Evolutionary conservation across 768 basidiomycete genomes (phyloP).

Genomic region (Atractiella rhizophila): DNA sequence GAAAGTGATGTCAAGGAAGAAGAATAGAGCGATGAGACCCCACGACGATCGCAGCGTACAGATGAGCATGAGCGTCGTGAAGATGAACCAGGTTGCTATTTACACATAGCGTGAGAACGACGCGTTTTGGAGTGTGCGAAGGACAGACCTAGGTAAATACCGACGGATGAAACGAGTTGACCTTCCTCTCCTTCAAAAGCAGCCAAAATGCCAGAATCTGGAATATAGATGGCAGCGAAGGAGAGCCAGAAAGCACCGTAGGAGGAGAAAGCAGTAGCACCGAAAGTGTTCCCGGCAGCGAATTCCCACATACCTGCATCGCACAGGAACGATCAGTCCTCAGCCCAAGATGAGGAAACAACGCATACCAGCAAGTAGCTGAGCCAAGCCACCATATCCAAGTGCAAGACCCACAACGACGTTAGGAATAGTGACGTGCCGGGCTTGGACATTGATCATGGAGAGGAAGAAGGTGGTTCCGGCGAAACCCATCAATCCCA

Average conservation of each 20-base stretch:
- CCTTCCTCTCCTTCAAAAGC: conserved; percentile 26
- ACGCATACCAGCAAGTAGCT: conserved; percentile 16
- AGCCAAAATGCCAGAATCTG: conserved; percentile 35
- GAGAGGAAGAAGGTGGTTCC: conserved; percentile 22
- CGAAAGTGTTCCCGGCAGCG: conserved; percentile 24
- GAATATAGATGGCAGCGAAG: conserved; percentile 45
- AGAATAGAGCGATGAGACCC: conserved; percentile 22
- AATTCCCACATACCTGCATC: conserved; percentile 20
- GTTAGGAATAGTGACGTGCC: conserved; percentile 6
- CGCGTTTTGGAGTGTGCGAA: conserved; percentile 31
- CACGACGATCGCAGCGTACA: conserved; percentile 22
- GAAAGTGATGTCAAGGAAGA: conserved; percentile 21
- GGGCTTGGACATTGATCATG: conserved; percentile 19
- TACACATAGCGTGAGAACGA: not conserved
- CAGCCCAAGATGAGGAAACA: too few species aligned
- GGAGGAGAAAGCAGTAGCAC: conserved; percentile 37
- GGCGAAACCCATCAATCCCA: conserved; percentile 17
- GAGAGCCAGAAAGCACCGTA: conserved; percentile 81
- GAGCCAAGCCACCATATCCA: conserved; percentile 12
- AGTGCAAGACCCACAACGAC: conserved; percentile 6
- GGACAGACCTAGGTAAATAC: conserved; percentile 47
- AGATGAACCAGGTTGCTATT: conserved; percentile 2
- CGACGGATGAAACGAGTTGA: conserved; percentile 37
- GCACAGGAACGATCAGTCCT: not conserved
- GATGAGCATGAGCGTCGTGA: conserved; percentile 19